Evolutionary conservation across 345 rosid genomes (phyloP).

Genomic region (Raphanus raphanistrum): DNA sequence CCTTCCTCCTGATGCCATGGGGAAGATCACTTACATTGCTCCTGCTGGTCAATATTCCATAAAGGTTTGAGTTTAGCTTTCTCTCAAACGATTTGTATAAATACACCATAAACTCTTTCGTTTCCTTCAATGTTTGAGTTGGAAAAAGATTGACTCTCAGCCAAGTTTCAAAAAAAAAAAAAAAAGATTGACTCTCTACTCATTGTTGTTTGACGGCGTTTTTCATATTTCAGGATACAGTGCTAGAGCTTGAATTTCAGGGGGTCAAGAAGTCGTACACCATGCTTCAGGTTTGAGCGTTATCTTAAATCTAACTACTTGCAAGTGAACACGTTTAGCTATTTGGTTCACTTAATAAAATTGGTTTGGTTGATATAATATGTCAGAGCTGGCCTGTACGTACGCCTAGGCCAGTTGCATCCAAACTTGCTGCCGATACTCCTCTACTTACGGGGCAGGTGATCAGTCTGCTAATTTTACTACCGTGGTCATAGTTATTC

Average conservation of each 20-base stretch:
- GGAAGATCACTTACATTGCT: conserved; percentile 88
- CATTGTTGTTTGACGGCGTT: not conserved
- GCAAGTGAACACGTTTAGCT: not conserved
- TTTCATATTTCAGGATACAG: conserved; percentile 70
- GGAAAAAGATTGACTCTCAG: conserved; percentile 5
- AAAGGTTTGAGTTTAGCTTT: conserved; percentile 54
- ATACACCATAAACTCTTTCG: not conserved
- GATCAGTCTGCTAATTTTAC: conserved; percentile 14
- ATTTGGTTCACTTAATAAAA: conserved; percentile 7
- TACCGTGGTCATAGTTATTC: not conserved
- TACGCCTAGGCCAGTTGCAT: conserved; percentile 97
- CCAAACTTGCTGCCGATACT: conserved; percentile 99
- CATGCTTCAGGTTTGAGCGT: conserved; percentile 89
- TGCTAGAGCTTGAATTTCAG: conserved; percentile 96
- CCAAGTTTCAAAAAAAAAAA: too few species aligned
- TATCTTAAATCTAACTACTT: not conserved
- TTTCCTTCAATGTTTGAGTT: not conserved
- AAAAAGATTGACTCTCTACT: conserved; percentile 12
- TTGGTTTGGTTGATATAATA: conserved; percentile 23
- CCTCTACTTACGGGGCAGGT: conserved; percentile 98
- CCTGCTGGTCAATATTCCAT: conserved; percentile 98
- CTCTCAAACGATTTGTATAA: not conserved
- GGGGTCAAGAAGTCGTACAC: conserved; percentile 89
- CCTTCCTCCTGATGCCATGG: conserved; percentile 97
- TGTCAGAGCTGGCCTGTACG: conserved; percentile 98